Base-by-base conservation (phyloP, 2,329 filamentous ascomycete species). In the Stylonectria norvegica region DNA sequence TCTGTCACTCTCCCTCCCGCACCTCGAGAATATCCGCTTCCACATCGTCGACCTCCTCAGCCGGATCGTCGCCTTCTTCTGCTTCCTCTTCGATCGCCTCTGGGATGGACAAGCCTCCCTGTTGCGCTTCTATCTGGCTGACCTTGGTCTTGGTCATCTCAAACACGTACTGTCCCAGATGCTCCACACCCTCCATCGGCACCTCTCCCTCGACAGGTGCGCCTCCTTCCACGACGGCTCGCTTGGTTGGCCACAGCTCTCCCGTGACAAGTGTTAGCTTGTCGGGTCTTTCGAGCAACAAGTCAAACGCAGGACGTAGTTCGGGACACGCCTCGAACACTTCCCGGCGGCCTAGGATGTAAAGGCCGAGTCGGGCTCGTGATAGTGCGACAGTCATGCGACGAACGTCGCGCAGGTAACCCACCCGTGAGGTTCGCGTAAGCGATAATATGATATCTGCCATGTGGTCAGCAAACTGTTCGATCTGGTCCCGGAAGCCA, bases 311-410 rank as follows among this genome's bases (percentile, higher is more conserved):
- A 42, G 89, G 83, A 40, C 85, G 81, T 28, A 98, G 77, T 65
- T 98, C 93, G 49, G 86, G 85, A 63, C 88, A 94, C 1, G 83
- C 77, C 63, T 95, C 89, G 56, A 97, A 98, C 3, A 97, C 82
- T 45, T 85, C 81, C 23, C 88, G 81, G 20, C 93, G 85, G 29
- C 93, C 93, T 9, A 98, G 78, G 40, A 98, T 83, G 63, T 97
- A 98, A 4, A 98, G 72, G 5, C 93, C 93, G 2, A 98, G 75
- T 4, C 93, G 81, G 16, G 93, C 91, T 44, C 94, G 87, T 3
- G 91, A 97, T 4, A 98, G 78, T 0, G 91, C 93, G 33, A 98
- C 93, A 0, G 93, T 98, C 45, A 98, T 78, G 42, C 93, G 87
- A 32, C 93, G 86, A 47, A 97, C 83, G 59, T 97, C 91, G 48